Conservation (phyloP, 306 rosid species). For the Bauhinia variegata region DNA sequence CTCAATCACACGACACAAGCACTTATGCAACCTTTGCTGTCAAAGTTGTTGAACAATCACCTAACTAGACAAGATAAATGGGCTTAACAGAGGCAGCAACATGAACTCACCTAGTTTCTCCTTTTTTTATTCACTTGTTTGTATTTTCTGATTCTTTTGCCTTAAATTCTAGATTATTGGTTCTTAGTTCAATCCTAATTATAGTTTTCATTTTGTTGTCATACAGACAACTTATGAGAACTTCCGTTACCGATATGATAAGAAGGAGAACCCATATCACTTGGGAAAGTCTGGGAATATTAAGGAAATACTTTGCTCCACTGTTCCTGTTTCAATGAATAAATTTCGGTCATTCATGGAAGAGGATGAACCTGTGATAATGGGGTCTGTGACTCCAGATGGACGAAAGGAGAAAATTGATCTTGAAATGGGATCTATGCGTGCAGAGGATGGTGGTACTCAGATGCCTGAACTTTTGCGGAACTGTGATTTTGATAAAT, state of each 20-base stretch:
- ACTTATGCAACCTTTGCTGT: no score
- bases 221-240: constrained; percentile 94
- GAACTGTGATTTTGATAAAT: constrained; percentile 58
- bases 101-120: no score
- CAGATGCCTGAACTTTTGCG: constrained; percentile 66
- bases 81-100: no score
- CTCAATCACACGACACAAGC: neutral
- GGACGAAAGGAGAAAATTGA: constrained; percentile 75
- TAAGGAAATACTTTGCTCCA: constrained; percentile 64
- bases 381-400: constrained; percentile 50
- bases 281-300: constrained; percentile 58
- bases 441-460: constrained; percentile 46
- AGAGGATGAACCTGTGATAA: constrained; percentile 54
- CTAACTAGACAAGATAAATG: no score
- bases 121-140: neutral
- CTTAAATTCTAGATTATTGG: constrained; percentile 1
- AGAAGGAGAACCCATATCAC: constrained; percentile 78
- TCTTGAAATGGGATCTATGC: constrained; percentile 75
- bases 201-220: constrained; percentile 19
- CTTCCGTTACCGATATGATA: constrained; percentile 82
- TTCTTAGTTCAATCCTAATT: constrained; percentile 6
- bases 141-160: constrained; percentile 12
- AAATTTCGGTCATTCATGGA: constrained; percentile 58
- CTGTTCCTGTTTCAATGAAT: constrained; percentile 54
- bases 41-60: no score